A percentile compares a stretch with the other conserved stretches of the same genome.
phyloP scores from a whole-genome alignment of 139 green algal genomes.

The Microglena sp. region DNA sequence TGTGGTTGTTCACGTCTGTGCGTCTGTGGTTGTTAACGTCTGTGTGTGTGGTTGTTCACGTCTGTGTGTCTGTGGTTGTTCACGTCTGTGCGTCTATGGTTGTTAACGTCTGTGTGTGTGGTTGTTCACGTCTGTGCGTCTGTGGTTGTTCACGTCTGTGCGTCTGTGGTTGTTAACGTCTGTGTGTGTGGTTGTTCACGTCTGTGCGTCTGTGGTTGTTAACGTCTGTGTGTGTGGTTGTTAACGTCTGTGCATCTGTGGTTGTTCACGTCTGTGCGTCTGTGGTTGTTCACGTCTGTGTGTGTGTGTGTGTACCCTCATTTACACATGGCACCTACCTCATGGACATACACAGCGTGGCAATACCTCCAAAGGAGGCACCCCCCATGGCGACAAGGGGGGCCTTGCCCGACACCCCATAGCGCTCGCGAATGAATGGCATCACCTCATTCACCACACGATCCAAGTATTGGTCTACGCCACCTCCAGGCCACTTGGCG shows the following conservation, averaged over 20 bases:
- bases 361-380: conserved; percentile 47
- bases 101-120: neutral
- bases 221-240: conserved; percentile 9
- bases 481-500: conserved; percentile 31
- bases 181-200: neutral
- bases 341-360: conserved; percentile 21
- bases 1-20: neutral
- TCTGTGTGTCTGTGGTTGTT: too few species aligned
- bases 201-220: neutral
- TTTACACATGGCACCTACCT: neutral
- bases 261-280: neutral
- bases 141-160: too few species aligned
- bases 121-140: too few species aligned
- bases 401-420: conserved; percentile 12
- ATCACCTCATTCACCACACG: conserved; percentile 24
- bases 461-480: conserved; percentile 23
- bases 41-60: too few species aligned
- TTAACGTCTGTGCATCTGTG: conserved; percentile 27
- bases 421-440: conserved; percentile 21
- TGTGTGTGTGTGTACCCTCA: conserved; percentile 4
- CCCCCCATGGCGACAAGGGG: conserved; percentile 27
- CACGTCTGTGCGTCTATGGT: neutral
- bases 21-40: too few species aligned
- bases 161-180: too few species aligned
- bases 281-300: conserved; percentile 9